Evolutionary conservation across 139 green algal genomes (phyloP).

Genomic region (Pedinophyceae sp.): DNA sequence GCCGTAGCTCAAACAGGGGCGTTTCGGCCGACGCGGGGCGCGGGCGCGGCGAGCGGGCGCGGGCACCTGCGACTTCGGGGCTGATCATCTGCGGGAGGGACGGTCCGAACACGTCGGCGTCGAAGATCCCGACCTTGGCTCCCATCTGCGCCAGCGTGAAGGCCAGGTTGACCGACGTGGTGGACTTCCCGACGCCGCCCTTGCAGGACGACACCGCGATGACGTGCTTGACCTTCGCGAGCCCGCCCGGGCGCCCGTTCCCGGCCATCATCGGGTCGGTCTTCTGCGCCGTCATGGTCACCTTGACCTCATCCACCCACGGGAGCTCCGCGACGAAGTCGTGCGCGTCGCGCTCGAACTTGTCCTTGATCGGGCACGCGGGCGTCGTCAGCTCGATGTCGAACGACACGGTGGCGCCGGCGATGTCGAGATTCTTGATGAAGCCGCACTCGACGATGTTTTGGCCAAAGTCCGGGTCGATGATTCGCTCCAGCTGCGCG

Average conservation of each 20-base stretch:
- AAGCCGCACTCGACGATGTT: conserved; percentile 96
- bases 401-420: conserved; percentile 45
- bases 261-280: conserved; percentile 33
- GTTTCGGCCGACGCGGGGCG: too few relatives aligned
- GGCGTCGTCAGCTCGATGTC: conserved; percentile 90
- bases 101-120: conserved; percentile 95
- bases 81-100: conserved; percentile 88
- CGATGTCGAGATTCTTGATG: conserved; percentile 60
- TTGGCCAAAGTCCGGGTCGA: conserved; percentile 93
- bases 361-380: conserved; percentile 93
- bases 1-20: too few relatives aligned
- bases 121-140: conserved; percentile 88
- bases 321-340: conserved; percentile 20
- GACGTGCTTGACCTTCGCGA: conserved; percentile 69
- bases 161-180: conserved; percentile 87
- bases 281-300: conserved; percentile 73
- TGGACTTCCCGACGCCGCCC: conserved; percentile 92
- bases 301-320: conserved; percentile 46
- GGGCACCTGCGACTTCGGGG: conserved; percentile 55
- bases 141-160: conserved; percentile 91
- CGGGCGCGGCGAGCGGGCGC: too few relatives aligned
- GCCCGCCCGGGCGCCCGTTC: conserved; percentile 43
- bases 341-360: conserved; percentile 59
- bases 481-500: conserved; percentile 54
- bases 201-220: conserved; percentile 85